Base-by-base conservation (phyloP, 1,284 basidiomycete genomes). In the Gymnopus androsaceus region DNA sequence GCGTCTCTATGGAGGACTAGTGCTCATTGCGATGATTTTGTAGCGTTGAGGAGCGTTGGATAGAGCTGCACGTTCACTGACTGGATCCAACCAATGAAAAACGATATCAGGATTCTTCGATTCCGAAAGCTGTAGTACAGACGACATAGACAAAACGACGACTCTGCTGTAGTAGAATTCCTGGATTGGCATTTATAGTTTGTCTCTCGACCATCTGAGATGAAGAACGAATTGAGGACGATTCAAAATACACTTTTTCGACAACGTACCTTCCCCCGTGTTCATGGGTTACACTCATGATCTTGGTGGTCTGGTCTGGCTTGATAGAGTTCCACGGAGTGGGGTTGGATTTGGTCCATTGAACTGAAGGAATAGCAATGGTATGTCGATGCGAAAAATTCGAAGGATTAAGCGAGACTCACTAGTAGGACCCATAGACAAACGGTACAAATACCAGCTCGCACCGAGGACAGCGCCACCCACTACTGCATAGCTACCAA, bases 351-450 rank as follows among this genome's bases (percentile, higher is more conserved):
- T 60, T 65, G 44, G 65, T 62, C 65, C 65, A 66, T 63, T 64
- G 63, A 15, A 63, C 65, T 66, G 42, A n/a, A 50, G 11, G 21
- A 58, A 59, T 46, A 33, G 38, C 27, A 11, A 14, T n/a, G n/a
- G 38, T 19, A 23, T 23, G 12, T 38, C 6, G 17, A 38, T 12
- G 19, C 31, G 1, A 45, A 41, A 47, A n/a, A n/a, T n/a, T n/a
- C n/a, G n/a, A 61, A 51, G 40, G 47, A 28, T 55, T 3, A 30
- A 50, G 45, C n/a, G n/a, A n/a, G 42, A 64, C 63, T 54, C 55
- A 66, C 63, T 66, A 25, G 53, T 66, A 30, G 65, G 63, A 44
- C 65, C 65, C 63, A 65, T 62, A 36, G 63, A 55, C n/a, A 62
- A 58, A 17, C 63, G 63, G 36, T 60, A 62, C 12, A 63, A 50